phyloP scores from a whole-genome alignment of 768 basidiomycete species.

The Psilocybe tampanensis region DNA sequence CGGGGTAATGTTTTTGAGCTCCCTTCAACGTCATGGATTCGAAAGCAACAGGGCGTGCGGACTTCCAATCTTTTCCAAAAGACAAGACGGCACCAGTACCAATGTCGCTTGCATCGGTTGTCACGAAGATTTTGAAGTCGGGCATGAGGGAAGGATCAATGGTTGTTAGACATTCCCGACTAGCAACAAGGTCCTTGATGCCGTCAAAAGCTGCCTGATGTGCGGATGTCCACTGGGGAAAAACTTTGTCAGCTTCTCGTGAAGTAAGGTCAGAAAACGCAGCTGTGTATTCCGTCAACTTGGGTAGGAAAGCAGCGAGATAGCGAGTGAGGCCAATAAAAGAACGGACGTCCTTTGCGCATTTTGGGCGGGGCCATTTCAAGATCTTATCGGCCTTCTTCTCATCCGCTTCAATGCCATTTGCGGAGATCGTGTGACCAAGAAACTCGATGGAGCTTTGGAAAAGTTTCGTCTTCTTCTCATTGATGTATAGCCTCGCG shows the following conservation, averaged over 20 bases:
- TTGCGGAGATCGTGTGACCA: slow-evolving; percentile 34
- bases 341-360: slow-evolving; percentile 6
- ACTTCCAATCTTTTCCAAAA: slow-evolving; percentile 32
- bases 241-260: slow-evolving; percentile 9
- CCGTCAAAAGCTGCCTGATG: slow-evolving; percentile 14
- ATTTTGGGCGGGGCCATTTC: slow-evolving; percentile 28
- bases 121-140: slow-evolving; percentile 35
- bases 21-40: slow-evolving; percentile 27
- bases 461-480: neutral
- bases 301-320: slow-evolving; percentile 10
- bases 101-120: slow-evolving; percentile 30
- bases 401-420: too few relatives aligned
- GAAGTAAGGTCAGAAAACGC: neutral
- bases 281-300: slow-evolving; percentile 2
- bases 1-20: slow-evolving; percentile 34
- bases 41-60: slow-evolving; percentile 33
- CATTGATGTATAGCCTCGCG: slow-evolving; percentile 9
- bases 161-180: slow-evolving; percentile 14
- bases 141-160: slow-evolving; percentile 12
- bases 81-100: slow-evolving; percentile 31
- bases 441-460: slow-evolving; percentile 12
- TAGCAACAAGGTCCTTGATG: slow-evolving; percentile 11
- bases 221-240: slow-evolving; percentile 3
- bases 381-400: slow-evolving; percentile 29
- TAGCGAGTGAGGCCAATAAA: slow-evolving; percentile 16